Evolutionary conservation across 1,284 basidiomycete species (phyloP), one percentile per base, ranked within the genome.

Genomic region (Pseudozyma hubeiensis): DNA sequence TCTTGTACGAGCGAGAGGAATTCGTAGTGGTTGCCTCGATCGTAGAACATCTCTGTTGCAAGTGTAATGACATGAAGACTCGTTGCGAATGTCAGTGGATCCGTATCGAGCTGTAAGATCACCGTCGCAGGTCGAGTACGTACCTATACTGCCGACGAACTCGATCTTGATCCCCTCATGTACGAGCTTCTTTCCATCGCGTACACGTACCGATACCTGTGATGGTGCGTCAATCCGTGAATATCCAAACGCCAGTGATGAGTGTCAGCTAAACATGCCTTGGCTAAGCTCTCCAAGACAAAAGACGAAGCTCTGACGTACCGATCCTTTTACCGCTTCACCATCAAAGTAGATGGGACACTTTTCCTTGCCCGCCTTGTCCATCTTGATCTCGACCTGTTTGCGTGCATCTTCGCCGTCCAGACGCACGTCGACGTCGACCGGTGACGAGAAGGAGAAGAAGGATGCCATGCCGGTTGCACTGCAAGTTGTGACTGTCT

Each of bases 121-220:
- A 24, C 24, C 24, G 4, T 24, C 24, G 4, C 24, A 24, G 24
- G 24, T 24, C 4, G 24, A 2, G 24, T 4, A 84, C 91, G 52
- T 71, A 93, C 95, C 95, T 82, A 98, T 98, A 78, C 92, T 93
- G 14, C 96, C 96, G 16, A 96, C 91, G 79, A 99, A 95, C 85
- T 99, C 96, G 59, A 99, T 92, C 85, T 97, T 95, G 83, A 99
- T 95, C 1, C 97, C 96, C 53, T 99, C 96, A 81, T 99, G 97
- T 31, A 91, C 89, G 57, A 97, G 88, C 86, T 92, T 94, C 89
- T 97, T 98, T 13, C 96, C 95, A 81, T 98, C 96, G 52, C 94
- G 90, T 14, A 96, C 91, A 33, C 94, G 89, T 56, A 98, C 90
- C 16, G 91, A 88, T 1, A 94, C 91, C 93, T 97, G 80, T 14